Base-by-base conservation (phyloP, 1,139 yeast species). In the Suhomyces maxii region DNA sequence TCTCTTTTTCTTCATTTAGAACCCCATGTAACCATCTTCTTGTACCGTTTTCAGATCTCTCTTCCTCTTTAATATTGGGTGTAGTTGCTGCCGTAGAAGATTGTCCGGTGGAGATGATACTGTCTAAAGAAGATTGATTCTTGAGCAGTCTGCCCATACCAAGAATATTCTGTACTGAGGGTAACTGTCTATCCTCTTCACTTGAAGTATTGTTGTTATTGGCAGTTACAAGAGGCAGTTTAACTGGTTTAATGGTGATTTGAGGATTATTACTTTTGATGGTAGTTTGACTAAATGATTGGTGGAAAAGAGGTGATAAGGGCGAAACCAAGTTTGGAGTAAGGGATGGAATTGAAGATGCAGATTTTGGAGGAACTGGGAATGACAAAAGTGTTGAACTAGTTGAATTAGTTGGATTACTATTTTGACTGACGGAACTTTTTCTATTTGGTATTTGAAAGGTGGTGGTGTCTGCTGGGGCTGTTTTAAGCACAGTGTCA, bases 251-350 rank as follows among this genome's bases (percentile, higher is more conserved):
- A 10, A 37, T 32, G 2, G 44, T 18, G 3, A 45, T 34, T 9
- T 34, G 30, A n/a, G 39, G 46, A 6, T 44, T 45, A 10, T 23
- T 39, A 35, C 28, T 35, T 35, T 40, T 48, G 37, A 48, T 46
- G 13, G 56, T 52, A 7, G 62, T 53, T 48, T 69, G 73, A 50
- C 61, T 63, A 48, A 69, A 69, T 28, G 67, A 61, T 49, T 69
- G 76, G 53, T 69, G 76, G 54, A 71, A 73, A 35, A 73, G 60
- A 26, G 79, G 79, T 25, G 71, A 65, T 40, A 74, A 60, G 8
- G 79, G 78, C 46, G 72, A 67, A 12, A 69, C 70, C 55, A 70
- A 55, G 48, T 63, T 64, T 7, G 74, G 72, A 12, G 67, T 63
- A 36, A 61, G 57, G n/a, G 64, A 56, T 8, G 61, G 61, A 57